phyloP scores from a whole-genome alignment of 2,329 filamentous ascomycete genomes.

The Trichoderma sp. region DNA sequence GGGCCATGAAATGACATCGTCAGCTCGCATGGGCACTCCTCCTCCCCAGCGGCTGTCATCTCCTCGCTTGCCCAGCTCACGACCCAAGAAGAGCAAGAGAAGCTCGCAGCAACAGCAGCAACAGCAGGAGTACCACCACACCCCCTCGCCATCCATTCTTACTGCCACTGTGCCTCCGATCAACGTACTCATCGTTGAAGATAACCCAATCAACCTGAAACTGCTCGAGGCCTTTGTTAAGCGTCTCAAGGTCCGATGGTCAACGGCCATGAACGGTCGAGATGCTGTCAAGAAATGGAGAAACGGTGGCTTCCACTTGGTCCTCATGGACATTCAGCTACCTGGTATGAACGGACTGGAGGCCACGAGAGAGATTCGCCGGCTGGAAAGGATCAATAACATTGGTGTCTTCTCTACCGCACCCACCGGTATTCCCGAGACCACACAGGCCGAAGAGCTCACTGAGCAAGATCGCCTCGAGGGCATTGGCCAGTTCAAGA shows the following conservation, averaged over 20 bases:
- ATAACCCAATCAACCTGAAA: conserved; percentile 96
- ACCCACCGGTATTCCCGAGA: conserved; percentile 54
- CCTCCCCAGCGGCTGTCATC: conserved; percentile 51
- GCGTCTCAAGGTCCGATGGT: conserved; percentile 91
- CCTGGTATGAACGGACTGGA: conserved; percentile 96
- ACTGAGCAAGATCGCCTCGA: conserved; percentile 69
- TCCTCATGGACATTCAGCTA: conserved; percentile 97
- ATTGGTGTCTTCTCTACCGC: conserved; percentile 84
- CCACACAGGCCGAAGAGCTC: conserved; percentile 43
- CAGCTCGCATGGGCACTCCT: conserved; percentile 52
- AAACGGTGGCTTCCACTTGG: conserved; percentile 87
- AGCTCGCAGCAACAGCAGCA: conserved; percentile 28
- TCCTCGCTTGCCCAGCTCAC: conserved; percentile 48
- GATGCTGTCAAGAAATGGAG: conserved; percentile 95
- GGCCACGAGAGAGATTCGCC: conserved; percentile 89
- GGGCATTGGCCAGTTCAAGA: conserved; percentile 79
- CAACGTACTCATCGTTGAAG: conserved; percentile 96
- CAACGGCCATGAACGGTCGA: conserved; percentile 92
- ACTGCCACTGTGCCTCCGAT: conserved; percentile 87
- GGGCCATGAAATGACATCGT: conserved; percentile 47
- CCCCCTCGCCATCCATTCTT: conserved; percentile 64
- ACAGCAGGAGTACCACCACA: conserved; percentile 38
- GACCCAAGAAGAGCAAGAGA: conserved; percentile 58
- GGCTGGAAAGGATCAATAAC: conserved; percentile 84
- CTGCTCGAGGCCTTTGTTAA: conserved; percentile 96